Conservation (phyloP, 108 stramenopile species). For the Aurantiochytrium sp. region DNA sequence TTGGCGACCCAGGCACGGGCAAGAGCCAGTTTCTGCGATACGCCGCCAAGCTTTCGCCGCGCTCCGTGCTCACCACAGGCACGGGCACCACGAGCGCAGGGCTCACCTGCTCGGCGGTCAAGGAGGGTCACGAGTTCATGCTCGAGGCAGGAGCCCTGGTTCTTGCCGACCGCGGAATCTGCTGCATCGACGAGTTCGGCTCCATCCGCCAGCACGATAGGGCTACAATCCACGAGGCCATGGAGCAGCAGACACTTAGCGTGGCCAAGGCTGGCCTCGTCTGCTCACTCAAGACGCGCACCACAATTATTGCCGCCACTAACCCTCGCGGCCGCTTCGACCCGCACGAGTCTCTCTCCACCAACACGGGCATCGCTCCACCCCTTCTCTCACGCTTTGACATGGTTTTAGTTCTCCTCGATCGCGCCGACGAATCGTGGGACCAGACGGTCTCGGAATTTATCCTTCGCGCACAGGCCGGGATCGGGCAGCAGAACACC, state of each 20-base stretch:
- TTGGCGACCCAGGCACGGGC: conserved; percentile 68
- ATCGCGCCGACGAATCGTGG: conserved; percentile 56
- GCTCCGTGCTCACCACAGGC: conserved; percentile 89
- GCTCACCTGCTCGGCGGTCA: conserved; percentile 92
- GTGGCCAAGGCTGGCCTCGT: conserved; percentile 96
- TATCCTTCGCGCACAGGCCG: conserved; percentile 75
- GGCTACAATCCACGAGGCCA: conserved; percentile 92
- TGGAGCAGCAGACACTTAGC: conserved; percentile 94
- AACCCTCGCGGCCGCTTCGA: conserved; percentile 37
- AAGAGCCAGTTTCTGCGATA: conserved; percentile 87
- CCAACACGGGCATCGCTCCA: conserved; percentile 84
- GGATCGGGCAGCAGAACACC: conserved; percentile 11
- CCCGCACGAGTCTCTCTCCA: conserved; percentile 46
- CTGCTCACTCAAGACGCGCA: conserved; percentile 76
- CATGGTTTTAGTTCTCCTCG: conserved; percentile 77
- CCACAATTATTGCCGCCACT: conserved; percentile 12
- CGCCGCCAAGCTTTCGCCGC: conserved; percentile 75
- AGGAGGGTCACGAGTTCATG: conserved; percentile 78
- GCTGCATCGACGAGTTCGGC: conserved; percentile 86
- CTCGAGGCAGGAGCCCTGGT: conserved; percentile 96
- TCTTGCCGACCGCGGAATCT: conserved; percentile 87
- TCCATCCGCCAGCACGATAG: conserved; percentile 54
- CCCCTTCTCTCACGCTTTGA: conserved; percentile 96
- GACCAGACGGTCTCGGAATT: conserved; percentile 59
- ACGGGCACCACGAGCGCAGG: conserved; percentile 93